Evolutionary conservation across 495 filamentous ascomycete species (phyloP).

Genomic region (Penicillium lividum): DNA sequence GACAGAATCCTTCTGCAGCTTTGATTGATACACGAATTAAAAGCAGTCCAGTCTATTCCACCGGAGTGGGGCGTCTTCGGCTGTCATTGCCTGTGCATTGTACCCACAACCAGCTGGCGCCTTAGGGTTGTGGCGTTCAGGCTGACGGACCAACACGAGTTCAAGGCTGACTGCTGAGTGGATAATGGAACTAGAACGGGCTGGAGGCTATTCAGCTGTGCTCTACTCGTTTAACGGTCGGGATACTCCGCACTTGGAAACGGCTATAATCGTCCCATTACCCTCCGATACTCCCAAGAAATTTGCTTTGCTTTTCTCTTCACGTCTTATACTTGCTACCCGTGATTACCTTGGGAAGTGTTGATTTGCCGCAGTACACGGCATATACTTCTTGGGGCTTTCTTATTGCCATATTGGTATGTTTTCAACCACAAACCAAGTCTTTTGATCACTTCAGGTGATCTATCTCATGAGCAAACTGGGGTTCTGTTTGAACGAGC

Average conservation of each 20-base stretch:
- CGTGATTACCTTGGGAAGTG: neutral
- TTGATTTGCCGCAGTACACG: neutral
- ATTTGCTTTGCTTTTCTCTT: conserved; percentile 3
- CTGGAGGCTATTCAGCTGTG: conserved; percentile 21
- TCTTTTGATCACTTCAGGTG: conserved; percentile 3
- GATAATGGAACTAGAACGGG: conserved; percentile 15
- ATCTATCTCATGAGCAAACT: neutral
- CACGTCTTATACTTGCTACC: neutral
- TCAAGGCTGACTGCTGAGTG: conserved; percentile 6
- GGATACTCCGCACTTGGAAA: conserved; percentile 15
- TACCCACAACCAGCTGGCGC: conserved; percentile 8
- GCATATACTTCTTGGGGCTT: neutral
- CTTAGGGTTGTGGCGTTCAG: conserved; percentile 21
- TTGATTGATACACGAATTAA: conserved; percentile 20
- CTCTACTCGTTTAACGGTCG: conserved; percentile 11
- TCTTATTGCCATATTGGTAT: neutral
- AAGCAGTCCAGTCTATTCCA: conserved; percentile 13
- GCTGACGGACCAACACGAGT: conserved; percentile 2
- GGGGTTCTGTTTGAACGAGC: neutral
- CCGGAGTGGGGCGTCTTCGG: conserved; percentile 21
- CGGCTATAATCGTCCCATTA: conserved; percentile 20
- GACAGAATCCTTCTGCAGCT: conserved; percentile 6
- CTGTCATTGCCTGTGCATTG: conserved; percentile 17
- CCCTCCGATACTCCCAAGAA: conserved; percentile 19
- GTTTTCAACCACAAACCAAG: neutral